These are phyloP conservation scores for Cajanus cajan DNA, from an alignment of 306 rosid genomes.

Conservation along the genomic window DNA sequence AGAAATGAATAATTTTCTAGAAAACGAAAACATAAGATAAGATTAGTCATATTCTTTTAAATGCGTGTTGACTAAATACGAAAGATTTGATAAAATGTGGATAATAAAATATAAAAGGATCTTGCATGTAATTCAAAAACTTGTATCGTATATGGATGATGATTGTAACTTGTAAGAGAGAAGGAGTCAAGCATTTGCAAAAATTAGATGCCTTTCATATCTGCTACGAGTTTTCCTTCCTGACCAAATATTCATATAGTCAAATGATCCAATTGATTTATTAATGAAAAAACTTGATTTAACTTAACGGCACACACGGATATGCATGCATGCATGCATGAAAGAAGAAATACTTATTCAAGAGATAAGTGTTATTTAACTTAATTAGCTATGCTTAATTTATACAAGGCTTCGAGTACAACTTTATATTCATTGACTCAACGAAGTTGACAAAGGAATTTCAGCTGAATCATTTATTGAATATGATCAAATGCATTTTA, in stretches of 20 bases:
- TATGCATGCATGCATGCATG: too few relatives aligned
- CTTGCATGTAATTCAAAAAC: not conserved
- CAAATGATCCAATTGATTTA: not conserved
- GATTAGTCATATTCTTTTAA: not conserved
- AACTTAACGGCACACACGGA: not conserved
- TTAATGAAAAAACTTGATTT: not conserved
- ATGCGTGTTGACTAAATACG: not conserved
- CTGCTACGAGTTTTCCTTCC: not conserved
- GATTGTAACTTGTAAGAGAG: not conserved
- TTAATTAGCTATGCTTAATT: too few relatives aligned
- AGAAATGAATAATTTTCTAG: not conserved
- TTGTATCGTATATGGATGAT: not conserved
- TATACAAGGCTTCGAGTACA: too few relatives aligned
- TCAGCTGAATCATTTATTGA: too few relatives aligned
- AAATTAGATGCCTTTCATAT: not conserved
- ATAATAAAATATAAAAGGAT: not conserved
- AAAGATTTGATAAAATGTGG: not conserved
- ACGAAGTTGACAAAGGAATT: too few relatives aligned
- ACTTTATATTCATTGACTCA: too few relatives aligned
- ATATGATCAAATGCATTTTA: too few relatives aligned
- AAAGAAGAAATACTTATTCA: too few relatives aligned
- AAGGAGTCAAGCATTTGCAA: not conserved
- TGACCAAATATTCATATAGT: not conserved
- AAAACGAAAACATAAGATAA: not conserved
- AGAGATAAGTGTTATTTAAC: too few relatives aligned